A percentile compares a stretch with the other conserved stretches of the same genome.
Conservation (phyloP, 2,329 filamentous ascomycete species). For the Ophiostoma sp. region DNA sequence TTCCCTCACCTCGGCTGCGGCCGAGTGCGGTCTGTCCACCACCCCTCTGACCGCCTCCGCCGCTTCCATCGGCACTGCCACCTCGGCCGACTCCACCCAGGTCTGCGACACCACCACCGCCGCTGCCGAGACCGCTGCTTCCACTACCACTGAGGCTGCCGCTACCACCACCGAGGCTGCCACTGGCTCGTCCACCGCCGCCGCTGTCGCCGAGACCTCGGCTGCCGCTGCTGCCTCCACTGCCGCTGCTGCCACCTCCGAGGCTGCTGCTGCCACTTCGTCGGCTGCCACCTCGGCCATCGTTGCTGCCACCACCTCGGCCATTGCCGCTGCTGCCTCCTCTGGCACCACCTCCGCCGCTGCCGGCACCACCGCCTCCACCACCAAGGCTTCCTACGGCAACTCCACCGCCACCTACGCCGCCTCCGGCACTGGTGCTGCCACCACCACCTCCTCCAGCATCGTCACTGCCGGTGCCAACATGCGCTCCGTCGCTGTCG, state of each 20-base stretch:
- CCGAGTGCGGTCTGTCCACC: slow-evolving; percentile 31
- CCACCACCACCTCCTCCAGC: slow-evolving; percentile 16
- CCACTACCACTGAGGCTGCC: slow-evolving; percentile 8
- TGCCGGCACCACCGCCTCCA: background rate
- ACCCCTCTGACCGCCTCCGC: slow-evolving; percentile 28
- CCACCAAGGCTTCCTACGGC: background rate
- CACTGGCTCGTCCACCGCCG: background rate
- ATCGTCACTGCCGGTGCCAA: slow-evolving; percentile 26
- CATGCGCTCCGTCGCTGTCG: slow-evolving; percentile 17
- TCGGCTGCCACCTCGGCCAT: background rate
- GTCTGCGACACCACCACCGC: slow-evolving; percentile 8
- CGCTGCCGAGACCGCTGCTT: slow-evolving; percentile 18
- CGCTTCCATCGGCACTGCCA: slow-evolving; percentile 26
- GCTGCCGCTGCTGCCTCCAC: slow-evolving; percentile 13
- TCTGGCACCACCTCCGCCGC: background rate
- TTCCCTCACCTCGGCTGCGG: slow-evolving; percentile 32
- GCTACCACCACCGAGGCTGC: slow-evolving; percentile 7
- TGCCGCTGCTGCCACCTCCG: slow-evolving; percentile 20
- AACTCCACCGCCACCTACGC: slow-evolving; percentile 4
- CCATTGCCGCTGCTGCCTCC: slow-evolving; percentile 15
- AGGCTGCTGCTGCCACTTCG: background rate
- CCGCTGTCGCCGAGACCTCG: background rate
- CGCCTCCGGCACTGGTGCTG: slow-evolving; percentile 11
- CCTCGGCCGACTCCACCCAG: slow-evolving; percentile 18
- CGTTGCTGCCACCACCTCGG: slow-evolving; percentile 16